Evolutionary conservation across 148 eudicot genomes (phyloP).

Genomic region (Persicaria maculosa): DNA sequence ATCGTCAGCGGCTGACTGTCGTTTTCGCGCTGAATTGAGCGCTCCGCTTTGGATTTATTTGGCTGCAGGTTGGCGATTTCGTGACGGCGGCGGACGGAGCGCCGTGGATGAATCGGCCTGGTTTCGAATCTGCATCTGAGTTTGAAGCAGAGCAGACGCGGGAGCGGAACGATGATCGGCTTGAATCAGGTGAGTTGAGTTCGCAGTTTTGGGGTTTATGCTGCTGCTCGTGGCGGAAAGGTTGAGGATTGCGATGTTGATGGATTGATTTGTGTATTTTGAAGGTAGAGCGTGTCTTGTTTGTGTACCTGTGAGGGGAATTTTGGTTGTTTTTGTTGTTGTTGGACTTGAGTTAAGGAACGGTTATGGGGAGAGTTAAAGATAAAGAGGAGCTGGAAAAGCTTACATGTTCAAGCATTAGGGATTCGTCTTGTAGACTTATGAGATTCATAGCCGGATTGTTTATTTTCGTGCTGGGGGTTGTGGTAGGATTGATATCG

Average conservation of each 20-base stretch:
- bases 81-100: background rate
- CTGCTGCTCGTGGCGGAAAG: background rate
- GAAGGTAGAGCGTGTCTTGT: background rate
- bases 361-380: constrained; percentile 6
- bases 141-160: background rate
- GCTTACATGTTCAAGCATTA: constrained; percentile 14
- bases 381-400: constrained; percentile 17
- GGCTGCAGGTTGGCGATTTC: background rate
- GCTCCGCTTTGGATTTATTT: background rate
- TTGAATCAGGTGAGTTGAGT: background rate
- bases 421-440: constrained; percentile 47
- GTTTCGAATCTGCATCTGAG: background rate
- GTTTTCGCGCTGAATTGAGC: background rate
- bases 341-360: background rate
- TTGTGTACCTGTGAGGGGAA: background rate
- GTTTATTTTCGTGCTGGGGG: constrained; percentile 57
- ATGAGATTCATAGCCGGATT: constrained; percentile 33
- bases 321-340: background rate
- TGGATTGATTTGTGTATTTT: background rate
- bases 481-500: constrained; percentile 57
- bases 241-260: background rate
- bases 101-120: background rate
- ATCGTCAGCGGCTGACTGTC: background rate
- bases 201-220: background rate
- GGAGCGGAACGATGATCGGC: background rate